Percentiles rank a stretch among this genome's conserved stretches.
Conservation (phyloP, 176 grass and related monocot species). For the Raddia guianensis region DNA sequence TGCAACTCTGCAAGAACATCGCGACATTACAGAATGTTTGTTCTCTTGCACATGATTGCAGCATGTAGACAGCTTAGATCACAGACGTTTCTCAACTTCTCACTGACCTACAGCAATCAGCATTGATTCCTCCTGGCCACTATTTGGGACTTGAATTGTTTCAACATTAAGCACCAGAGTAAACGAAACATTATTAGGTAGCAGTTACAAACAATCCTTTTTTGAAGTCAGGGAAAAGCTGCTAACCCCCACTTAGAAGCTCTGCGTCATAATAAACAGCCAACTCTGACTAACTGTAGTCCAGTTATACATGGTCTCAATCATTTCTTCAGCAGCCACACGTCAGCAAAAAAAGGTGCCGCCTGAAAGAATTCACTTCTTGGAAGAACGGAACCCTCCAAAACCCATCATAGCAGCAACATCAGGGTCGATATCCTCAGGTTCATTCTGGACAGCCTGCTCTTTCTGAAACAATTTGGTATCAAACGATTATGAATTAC, state of each 20-base stretch:
- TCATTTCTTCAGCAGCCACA: not conserved
- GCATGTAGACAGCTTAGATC: not conserved
- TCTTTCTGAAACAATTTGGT: conserved; percentile 58
- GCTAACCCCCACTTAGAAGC: not conserved
- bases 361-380: conserved; percentile 45
- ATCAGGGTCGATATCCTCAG: conserved; percentile 75
- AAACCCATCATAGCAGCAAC: conserved; percentile 85
- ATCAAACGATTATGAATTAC: conserved; percentile 20
- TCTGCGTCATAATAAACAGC: not conserved
- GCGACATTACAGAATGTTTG: not conserved
- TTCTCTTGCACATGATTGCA: not conserved
- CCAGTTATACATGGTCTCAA: not conserved
- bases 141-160: not conserved
- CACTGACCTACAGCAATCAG: not conserved
- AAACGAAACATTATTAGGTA: not conserved
- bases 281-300: not conserved
- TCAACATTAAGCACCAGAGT: not conserved
- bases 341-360: conserved; percentile 11
- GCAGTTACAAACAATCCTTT: not conserved
- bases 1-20: not conserved
- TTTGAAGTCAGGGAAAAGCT: not conserved
- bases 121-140: not conserved
- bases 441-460: conserved; percentile 61
- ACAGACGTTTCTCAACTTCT: not conserved
- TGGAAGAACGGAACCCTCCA: conserved; percentile 67